Conservation (phyloP, 2,329 filamentous ascomycete genomes). For the Cordyceps cateniannulata region DNA sequence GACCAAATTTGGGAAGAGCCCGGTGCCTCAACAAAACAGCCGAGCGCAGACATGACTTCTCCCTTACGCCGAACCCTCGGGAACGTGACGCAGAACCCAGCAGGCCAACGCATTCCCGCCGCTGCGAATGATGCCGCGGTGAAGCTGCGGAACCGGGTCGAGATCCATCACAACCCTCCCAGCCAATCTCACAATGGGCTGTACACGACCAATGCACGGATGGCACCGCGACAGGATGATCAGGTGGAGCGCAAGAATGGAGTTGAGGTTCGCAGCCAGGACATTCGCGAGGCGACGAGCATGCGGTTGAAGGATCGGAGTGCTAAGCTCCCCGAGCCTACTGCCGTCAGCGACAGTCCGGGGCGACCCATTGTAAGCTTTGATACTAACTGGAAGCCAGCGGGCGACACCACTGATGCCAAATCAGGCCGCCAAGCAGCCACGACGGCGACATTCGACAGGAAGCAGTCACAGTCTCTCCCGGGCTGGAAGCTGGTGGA, state of each 20-base stretch:
- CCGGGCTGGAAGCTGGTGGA: slow-evolving; percentile 30
- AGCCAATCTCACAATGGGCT: slow-evolving; percentile 74
- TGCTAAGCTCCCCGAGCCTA: slow-evolving; percentile 78
- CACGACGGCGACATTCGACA: slow-evolving; percentile 21
- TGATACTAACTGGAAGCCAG: slow-evolving; percentile 73
- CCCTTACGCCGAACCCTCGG: slow-evolving; percentile 26
- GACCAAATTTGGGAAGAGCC: slow-evolving; percentile 90
- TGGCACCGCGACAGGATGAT: slow-evolving; percentile 28
- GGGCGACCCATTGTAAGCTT: slow-evolving; percentile 97
- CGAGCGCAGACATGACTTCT: slow-evolving; percentile 25
- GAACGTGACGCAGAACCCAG: slow-evolving; percentile 27
- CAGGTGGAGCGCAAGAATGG: slow-evolving; percentile 63
- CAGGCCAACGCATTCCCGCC: background rate
- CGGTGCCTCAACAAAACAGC: slow-evolving; percentile 32
- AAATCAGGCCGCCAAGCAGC: slow-evolving; percentile 36
- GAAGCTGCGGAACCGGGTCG: slow-evolving; percentile 46
- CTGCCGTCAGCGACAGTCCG: slow-evolving; percentile 82
- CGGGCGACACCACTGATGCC: slow-evolving; percentile 64
- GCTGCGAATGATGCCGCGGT: slow-evolving; percentile 26
- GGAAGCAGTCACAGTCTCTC: slow-evolving; percentile 25
- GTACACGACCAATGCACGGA: slow-evolving; percentile 62
- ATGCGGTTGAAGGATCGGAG: slow-evolving; percentile 85
- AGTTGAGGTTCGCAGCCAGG: slow-evolving; percentile 76
- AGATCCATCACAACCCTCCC: slow-evolving; percentile 80
- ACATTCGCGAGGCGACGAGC: slow-evolving; percentile 85